A percentile compares a stretch with the other conserved stretches of the same genome.
phyloP scores from a whole-genome alignment of 345 rosid species.

The Trapa bicornis region DNA sequence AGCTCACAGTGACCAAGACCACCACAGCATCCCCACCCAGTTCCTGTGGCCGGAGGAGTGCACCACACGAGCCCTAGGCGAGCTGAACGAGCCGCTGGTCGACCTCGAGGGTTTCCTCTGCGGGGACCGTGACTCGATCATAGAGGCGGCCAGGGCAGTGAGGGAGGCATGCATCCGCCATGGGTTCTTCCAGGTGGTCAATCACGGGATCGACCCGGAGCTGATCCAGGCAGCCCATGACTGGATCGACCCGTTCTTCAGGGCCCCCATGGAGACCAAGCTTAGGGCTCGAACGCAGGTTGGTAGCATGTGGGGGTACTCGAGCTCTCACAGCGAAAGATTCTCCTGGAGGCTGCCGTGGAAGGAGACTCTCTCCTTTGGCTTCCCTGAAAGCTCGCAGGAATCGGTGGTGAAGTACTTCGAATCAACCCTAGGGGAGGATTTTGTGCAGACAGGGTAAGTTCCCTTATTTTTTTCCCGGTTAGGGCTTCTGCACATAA shows the following conservation, averaged over 20 bases:
- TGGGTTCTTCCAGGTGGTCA: conserved; percentile 56
- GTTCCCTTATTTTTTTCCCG: background rate
- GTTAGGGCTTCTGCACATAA: background rate
- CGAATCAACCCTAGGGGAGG: conserved; percentile 20
- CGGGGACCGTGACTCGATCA: conserved; percentile 25
- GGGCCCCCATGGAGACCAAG: conserved; percentile 19
- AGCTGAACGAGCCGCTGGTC: conserved; percentile 31
- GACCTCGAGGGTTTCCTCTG: conserved; percentile 33
- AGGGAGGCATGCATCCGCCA: conserved; percentile 39
- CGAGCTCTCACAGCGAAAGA: conserved; percentile 33
- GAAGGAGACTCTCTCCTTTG: conserved; percentile 52
- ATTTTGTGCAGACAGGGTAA: conserved; percentile 30
- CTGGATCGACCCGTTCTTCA: conserved; percentile 22
- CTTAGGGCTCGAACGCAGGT: conserved; percentile 15
- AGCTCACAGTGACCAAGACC: background rate
- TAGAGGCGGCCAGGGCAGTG: conserved; percentile 17
- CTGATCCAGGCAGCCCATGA: conserved; percentile 26
- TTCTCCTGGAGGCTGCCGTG: conserved; percentile 45
- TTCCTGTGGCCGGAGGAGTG: conserved; percentile 39
- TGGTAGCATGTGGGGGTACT: conserved; percentile 30
- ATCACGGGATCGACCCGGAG: conserved; percentile 36
- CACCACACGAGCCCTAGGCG: conserved; percentile 15
- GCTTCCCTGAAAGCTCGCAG: conserved; percentile 4
- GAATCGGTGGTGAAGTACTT: conserved; percentile 14
- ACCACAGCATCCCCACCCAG: conserved; percentile 12